phyloP scores from a whole-genome alignment of 2,329 filamentous ascomycete genomes.

The Penicillium sp. region DNA sequence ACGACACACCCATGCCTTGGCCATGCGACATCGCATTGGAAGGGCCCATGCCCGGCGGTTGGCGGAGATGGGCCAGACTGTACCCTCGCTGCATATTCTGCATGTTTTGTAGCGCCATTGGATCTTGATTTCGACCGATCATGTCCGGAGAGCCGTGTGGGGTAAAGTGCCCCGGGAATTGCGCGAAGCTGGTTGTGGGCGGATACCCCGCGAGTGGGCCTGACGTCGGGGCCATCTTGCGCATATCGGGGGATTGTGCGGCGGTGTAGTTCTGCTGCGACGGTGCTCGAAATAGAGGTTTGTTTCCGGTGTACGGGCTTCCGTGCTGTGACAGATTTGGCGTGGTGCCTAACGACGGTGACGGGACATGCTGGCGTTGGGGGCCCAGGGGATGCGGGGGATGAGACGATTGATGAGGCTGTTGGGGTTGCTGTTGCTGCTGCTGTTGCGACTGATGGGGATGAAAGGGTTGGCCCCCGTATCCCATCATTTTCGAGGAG shows the following conservation, averaged over 20 bases:
- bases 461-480: conserved; percentile 37
- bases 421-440: conserved; percentile 26
- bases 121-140: conserved; percentile 32
- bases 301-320: conserved; percentile 31
- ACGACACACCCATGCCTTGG: conserved; percentile 34
- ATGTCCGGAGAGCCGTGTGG: conserved; percentile 34
- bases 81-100: conserved; percentile 37
- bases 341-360: conserved; percentile 32
- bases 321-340: conserved; percentile 31
- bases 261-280: conserved; percentile 30
- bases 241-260: conserved; percentile 36
- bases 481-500: conserved; percentile 40
- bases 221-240: conserved; percentile 38
- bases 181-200: conserved; percentile 30
- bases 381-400: conserved; percentile 25
- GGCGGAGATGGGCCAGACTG: conserved; percentile 36
- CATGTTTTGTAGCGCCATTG: conserved; percentile 34
- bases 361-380: conserved; percentile 35
- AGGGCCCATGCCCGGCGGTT: conserved; percentile 31
- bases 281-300: conserved; percentile 31
- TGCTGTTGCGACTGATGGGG: conserved; percentile 30
- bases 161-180: conserved; percentile 34
- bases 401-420: conserved; percentile 23
- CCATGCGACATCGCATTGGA: conserved; percentile 33
- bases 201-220: conserved; percentile 36